Percentiles rank a stretch among this genome's conserved stretches.
These are phyloP conservation scores for Blastocystis sp. DNA, from an alignment of 352 stramenopile genomes.

Conservation along the genomic window DNA sequence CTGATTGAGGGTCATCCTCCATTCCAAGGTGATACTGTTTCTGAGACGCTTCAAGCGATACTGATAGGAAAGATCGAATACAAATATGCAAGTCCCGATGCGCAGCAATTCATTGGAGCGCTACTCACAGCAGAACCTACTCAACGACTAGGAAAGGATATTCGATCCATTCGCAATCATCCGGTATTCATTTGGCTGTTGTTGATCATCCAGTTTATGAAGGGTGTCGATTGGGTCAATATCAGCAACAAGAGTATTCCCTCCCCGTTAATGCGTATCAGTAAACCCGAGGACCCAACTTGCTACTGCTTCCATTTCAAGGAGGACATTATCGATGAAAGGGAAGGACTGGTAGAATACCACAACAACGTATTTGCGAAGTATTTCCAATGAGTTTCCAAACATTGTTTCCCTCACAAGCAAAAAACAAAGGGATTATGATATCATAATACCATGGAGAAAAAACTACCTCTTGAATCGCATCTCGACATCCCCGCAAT, in stretches of 20 bases:
- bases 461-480: too few relatives aligned
- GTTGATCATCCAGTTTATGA: conserved; percentile 5
- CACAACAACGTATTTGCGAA: neutral
- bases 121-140: neutral
- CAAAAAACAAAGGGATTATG: too few relatives aligned
- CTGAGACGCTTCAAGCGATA: neutral
- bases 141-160: neutral
- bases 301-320: conserved; percentile 21
- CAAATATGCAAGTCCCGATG: neutral
- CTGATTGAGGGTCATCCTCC: conserved; percentile 2
- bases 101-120: conserved; percentile 9
- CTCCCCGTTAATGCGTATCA: neutral
- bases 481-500: too few relatives aligned
- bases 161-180: neutral
- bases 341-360: neutral
- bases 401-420: too few relatives aligned
- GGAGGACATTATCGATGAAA: conserved; percentile 40
- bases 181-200: neutral
- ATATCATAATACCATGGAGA: too few relatives aligned
- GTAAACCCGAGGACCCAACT: neutral
- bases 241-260: neutral
- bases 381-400: too few relatives aligned
- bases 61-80: conserved; percentile 32
- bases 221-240: neutral
- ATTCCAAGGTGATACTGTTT: conserved; percentile 21